Evolutionary conservation across 805 yeast genomes (phyloP).

Genomic region (Wickerhamomyces ciferrii): DNA sequence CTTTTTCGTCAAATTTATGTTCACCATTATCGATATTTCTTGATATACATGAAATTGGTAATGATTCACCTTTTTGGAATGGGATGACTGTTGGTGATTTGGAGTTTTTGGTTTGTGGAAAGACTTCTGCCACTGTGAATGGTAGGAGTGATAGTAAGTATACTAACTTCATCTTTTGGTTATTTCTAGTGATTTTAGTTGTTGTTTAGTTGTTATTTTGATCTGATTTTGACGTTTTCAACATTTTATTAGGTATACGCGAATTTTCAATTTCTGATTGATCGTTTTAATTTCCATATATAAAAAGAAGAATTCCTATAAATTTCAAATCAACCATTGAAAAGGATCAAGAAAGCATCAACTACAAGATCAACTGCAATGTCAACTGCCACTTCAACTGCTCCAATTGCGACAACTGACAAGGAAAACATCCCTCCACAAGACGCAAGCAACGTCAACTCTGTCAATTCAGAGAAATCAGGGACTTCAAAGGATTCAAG

Average conservation of each 20-base stretch:
- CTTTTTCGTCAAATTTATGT: slow-evolving; percentile 58
- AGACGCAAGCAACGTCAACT: too few species aligned
- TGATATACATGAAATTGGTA: slow-evolving; percentile 54
- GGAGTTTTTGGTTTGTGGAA: slow-evolving; percentile 9
- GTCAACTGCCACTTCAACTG: too few species aligned
- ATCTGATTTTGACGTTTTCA: not conserved
- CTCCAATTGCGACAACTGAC: too few species aligned
- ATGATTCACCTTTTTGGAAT: slow-evolving; percentile 32
- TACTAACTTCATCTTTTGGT: not conserved
- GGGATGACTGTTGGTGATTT: slow-evolving; percentile 14
- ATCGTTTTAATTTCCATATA: too few species aligned
- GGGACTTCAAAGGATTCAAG: too few species aligned
- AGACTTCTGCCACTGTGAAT: slow-evolving; percentile 4
- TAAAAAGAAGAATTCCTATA: too few species aligned
- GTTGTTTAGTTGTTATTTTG: not conserved
- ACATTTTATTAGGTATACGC: not conserved
- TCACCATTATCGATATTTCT: slow-evolving; percentile 75
- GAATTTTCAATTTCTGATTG: not conserved
- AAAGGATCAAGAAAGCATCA: too few species aligned
- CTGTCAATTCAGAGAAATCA: too few species aligned
- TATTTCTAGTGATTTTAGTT: not conserved
- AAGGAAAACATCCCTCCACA: too few species aligned
- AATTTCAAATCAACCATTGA: too few species aligned
- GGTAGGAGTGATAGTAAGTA: not conserved
- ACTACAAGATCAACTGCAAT: too few species aligned